Percentiles rank a stretch among this genome's conserved stretches.
These are phyloP conservation scores for Botryotinia narcissicola DNA, from an alignment of 2,329 filamentous ascomycete species.

Conservation along the genomic window DNA sequence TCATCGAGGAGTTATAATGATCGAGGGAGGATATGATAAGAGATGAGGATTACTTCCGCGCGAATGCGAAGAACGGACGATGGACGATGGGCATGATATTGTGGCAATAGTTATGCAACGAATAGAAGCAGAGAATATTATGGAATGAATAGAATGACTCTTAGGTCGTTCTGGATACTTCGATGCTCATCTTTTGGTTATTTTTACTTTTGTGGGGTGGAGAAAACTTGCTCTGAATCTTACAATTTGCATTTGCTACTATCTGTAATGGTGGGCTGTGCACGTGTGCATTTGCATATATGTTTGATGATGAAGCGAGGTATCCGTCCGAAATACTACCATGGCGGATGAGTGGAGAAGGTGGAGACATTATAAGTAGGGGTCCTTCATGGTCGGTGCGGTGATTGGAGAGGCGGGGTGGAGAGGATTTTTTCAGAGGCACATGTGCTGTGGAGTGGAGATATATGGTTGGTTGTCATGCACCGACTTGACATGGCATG, in stretches of 20 bases:
- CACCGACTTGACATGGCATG: neutral
- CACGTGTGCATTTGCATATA: slow-evolving; percentile 10
- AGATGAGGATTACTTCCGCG: neutral
- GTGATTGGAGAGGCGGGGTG: slow-evolving; percentile 8
- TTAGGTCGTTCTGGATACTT: slow-evolving; percentile 15
- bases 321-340: slow-evolving; percentile 6
- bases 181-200: neutral
- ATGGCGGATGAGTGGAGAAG: neutral
- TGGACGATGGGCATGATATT: neutral
- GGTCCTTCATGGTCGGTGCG: neutral
- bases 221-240: neutral
- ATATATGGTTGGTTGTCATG: neutral
- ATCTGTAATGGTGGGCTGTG: slow-evolving; percentile 1
- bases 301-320: neutral
- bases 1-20: slow-evolving; percentile 6
- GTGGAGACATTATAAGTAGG: neutral
- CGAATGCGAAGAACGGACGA: neutral
- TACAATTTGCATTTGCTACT: slow-evolving; percentile 1
- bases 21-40: neutral
- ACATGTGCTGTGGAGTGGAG: slow-evolving; percentile 5
- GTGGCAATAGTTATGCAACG: neutral
- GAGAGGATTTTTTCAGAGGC: neutral
- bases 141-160: slow-evolving; percentile 5
- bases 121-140: neutral
- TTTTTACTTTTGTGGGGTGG: neutral